These are phyloP conservation scores for Leccinum imitatum DNA, from an alignment of 768 basidiomycete genomes.

Conservation along the genomic window DNA sequence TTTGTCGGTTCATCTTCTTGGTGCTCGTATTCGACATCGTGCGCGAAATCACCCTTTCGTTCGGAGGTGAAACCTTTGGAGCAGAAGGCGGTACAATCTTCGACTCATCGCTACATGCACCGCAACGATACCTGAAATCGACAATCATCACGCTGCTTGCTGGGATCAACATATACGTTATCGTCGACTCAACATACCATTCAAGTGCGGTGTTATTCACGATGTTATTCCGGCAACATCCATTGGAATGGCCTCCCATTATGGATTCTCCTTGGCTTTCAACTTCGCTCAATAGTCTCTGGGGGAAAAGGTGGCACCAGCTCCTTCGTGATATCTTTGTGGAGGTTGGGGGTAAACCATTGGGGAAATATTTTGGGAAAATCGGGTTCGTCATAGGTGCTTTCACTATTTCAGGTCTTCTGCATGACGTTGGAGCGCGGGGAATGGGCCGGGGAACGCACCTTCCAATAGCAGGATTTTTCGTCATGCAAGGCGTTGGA, in stretches of 20 bases:
- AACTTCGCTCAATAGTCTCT: slow-evolving; percentile 50
- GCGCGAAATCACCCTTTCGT: slow-evolving; percentile 3
- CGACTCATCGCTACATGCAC: slow-evolving; percentile 30
- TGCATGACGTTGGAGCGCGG: slow-evolving; percentile 60
- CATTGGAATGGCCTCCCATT: slow-evolving; percentile 61
- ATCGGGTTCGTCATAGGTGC: slow-evolving; percentile 52
- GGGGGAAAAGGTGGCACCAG: slow-evolving; percentile 61
- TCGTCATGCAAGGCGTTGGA: slow-evolving; percentile 56
- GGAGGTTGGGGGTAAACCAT: slow-evolving; percentile 46
- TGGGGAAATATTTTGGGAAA: slow-evolving; percentile 45
- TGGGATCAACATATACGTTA: slow-evolving; percentile 44
- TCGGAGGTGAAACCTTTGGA: slow-evolving; percentile 43
- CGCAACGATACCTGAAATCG: slow-evolving; percentile 43
- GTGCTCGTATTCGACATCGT: slow-evolving; percentile 8
- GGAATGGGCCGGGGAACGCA: slow-evolving; percentile 52
- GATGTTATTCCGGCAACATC: slow-evolving; percentile 46
- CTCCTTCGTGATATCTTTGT: slow-evolving; percentile 59
- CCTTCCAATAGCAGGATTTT: slow-evolving; percentile 45
- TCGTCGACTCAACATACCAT: slow-evolving; percentile 46
- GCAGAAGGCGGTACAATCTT: slow-evolving; percentile 38
- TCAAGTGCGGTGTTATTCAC: slow-evolving; percentile 44
- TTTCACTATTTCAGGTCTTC: slow-evolving; percentile 57
- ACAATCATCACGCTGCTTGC: slow-evolving; percentile 41
- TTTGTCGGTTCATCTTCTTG: slow-evolving; percentile 13
- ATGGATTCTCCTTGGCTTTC: slow-evolving; percentile 58